Evolutionary conservation across 1,139 yeast species (phyloP).

Genomic region (Candida sp.): DNA sequence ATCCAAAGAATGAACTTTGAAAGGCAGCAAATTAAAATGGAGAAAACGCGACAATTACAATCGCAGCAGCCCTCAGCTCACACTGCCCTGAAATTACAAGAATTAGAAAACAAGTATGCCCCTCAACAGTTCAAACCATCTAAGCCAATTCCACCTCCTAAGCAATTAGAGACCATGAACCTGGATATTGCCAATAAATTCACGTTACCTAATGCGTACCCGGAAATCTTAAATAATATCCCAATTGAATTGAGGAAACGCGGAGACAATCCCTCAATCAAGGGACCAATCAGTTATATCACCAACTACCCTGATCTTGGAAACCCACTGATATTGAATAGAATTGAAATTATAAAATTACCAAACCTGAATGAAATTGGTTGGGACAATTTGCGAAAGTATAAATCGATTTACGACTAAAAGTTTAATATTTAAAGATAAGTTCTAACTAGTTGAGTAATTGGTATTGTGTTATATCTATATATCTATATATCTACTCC

Average conservation of each 20-base stretch:
- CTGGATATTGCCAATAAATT: slow-evolving; percentile 19
- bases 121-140: slow-evolving; percentile 5
- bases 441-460: too few relatives aligned
- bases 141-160: slow-evolving; percentile 18
- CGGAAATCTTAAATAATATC: slow-evolving; percentile 28
- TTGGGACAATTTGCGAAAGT: slow-evolving; percentile 45
- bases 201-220: slow-evolving; percentile 30
- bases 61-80: slow-evolving; percentile 11
- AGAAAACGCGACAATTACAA: slow-evolving; percentile 10
- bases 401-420: slow-evolving; percentile 10
- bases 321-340: slow-evolving; percentile 34
- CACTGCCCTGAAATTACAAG: slow-evolving; percentile 6
- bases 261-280: slow-evolving; percentile 22
- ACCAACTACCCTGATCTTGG: slow-evolving; percentile 28
- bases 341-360: slow-evolving; percentile 38
- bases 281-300: slow-evolving; percentile 33
- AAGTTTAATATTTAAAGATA: too few relatives aligned
- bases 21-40: slow-evolving; percentile 7
- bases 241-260: slow-evolving; percentile 32
- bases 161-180: slow-evolving; percentile 16
- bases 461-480: too few relatives aligned
- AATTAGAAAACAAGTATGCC: slow-evolving; percentile 8
- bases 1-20: slow-evolving; percentile 9
- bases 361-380: slow-evolving; percentile 46
- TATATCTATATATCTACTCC: too few relatives aligned